Evolutionary conservation across 805 yeast genomes (phyloP).

Genomic region (Priceomyces castillae): DNA sequence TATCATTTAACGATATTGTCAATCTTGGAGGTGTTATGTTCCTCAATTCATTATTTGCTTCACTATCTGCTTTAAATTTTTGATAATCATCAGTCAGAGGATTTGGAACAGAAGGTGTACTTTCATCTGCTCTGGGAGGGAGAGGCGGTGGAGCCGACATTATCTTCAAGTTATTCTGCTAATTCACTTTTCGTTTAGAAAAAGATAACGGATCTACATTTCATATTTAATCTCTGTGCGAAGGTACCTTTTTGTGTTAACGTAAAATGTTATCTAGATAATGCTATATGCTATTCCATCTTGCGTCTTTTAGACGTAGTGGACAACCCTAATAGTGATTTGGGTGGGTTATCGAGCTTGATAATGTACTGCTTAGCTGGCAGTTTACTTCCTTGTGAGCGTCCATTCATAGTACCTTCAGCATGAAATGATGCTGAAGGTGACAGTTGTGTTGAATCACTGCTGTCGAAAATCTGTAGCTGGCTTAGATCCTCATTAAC

Average conservation of each 20-base stretch:
- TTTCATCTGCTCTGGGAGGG: constrained; percentile 5
- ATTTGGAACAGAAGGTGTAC: neutral
- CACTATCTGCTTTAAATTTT: neutral
- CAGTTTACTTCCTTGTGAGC: neutral
- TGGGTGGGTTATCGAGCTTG: neutral
- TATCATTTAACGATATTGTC: constrained; percentile 16
- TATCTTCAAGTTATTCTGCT: neutral
- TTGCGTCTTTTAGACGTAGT: constrained; percentile 3
- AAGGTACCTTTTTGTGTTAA: neutral
- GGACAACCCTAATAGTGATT: neutral
- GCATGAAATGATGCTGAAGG: neutral
- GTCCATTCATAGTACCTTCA: neutral
- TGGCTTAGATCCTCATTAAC: constrained; percentile 11
- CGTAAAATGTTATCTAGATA: neutral
- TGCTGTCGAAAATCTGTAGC: constrained; percentile 5
- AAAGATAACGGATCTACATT: neutral
- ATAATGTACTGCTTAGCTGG: neutral
- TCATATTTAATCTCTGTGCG: constrained; percentile 1
- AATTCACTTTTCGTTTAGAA: neutral
- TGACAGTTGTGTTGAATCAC: neutral
- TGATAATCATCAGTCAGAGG: neutral
- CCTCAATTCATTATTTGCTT: neutral
- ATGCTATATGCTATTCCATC: constrained; percentile 5
- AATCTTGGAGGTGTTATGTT: neutral
- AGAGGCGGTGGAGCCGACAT: constrained; percentile 7